A percentile compares a stretch with the other conserved stretches of the same genome.
These are phyloP conservation scores for Hypoxylon sp. DNA, from an alignment of 2,329 filamentous ascomycete genomes.

Conservation along the genomic window DNA sequence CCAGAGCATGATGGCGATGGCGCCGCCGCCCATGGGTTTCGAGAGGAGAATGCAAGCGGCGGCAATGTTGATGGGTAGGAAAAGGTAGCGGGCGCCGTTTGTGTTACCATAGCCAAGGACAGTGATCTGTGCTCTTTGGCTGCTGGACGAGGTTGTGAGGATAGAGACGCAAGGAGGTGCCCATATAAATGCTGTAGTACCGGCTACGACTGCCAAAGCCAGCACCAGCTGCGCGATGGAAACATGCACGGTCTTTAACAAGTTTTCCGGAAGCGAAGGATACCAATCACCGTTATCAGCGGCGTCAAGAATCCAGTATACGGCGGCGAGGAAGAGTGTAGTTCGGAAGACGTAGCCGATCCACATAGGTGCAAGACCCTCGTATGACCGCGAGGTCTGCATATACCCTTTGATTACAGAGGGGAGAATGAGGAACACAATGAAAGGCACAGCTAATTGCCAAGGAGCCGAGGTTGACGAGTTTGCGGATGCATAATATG, in stretches of 20 bases:
- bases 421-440: conserved; percentile 76
- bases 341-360: conserved; percentile 80
- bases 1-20: conserved; percentile 83
- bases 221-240: conserved; percentile 83
- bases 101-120: conserved; percentile 92
- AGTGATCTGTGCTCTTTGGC: conserved; percentile 67
- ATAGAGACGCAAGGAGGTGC: conserved; percentile 85
- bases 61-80: conserved; percentile 82
- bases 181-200: conserved; percentile 85
- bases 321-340: conserved; percentile 76
- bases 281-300: conserved; percentile 89
- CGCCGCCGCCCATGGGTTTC: conserved; percentile 92
- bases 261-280: conserved; percentile 62
- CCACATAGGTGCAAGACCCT: conserved; percentile 86
- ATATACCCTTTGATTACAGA: conserved; percentile 82
- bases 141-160: conserved; percentile 56
- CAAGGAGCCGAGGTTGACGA: conserved; percentile 93
- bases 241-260: conserved; percentile 77
- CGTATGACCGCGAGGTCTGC: conserved; percentile 82
- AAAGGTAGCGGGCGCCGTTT: conserved; percentile 88
- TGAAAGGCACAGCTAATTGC: conserved; percentile 83
- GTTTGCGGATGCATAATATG: conserved; percentile 90
- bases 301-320: conserved; percentile 90
- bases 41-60: conserved; percentile 81
- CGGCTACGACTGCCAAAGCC: conserved; percentile 81